Percentiles rank a stretch among this genome's conserved stretches.
Conservation (phyloP, 225 moss, liverwort and hornwort genomes). For the Anthoceros angustus region DNA sequence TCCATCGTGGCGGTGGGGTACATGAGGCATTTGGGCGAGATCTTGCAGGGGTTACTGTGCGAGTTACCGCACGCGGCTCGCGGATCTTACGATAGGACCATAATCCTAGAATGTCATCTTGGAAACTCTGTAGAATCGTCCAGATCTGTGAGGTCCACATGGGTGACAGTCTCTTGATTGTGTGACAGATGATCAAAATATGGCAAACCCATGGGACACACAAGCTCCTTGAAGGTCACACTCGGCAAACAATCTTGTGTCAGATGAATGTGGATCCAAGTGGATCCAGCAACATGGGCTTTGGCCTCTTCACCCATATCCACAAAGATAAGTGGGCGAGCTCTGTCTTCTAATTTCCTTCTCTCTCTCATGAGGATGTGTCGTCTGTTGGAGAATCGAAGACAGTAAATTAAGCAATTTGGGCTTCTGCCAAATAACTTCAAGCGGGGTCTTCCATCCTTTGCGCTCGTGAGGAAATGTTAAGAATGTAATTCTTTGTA, state of each 20-base stretch:
- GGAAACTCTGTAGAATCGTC: neutral
- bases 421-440: neutral
- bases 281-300: neutral
- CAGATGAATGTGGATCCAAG: neutral
- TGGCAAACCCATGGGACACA: no score
- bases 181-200: neutral
- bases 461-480: neutral
- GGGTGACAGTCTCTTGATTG: neutral
- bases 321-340: no score
- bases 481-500: neutral
- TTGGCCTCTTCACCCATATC: neutral
- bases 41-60: no score
- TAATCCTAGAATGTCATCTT: neutral
- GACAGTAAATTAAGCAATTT: no score
- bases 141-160: neutral
- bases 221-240: no score
- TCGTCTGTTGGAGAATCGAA: no score
- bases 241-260: neutral
- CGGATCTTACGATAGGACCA: neutral
- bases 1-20: neutral
- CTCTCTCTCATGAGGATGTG: neutral
- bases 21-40: no score
- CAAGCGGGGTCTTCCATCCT: neutral
- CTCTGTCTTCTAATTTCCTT: slow-evolving; percentile 1
- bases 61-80: no score